Base-by-base conservation (phyloP, 164 flowering plant genomes). In the Vitis rupestris region DNA sequence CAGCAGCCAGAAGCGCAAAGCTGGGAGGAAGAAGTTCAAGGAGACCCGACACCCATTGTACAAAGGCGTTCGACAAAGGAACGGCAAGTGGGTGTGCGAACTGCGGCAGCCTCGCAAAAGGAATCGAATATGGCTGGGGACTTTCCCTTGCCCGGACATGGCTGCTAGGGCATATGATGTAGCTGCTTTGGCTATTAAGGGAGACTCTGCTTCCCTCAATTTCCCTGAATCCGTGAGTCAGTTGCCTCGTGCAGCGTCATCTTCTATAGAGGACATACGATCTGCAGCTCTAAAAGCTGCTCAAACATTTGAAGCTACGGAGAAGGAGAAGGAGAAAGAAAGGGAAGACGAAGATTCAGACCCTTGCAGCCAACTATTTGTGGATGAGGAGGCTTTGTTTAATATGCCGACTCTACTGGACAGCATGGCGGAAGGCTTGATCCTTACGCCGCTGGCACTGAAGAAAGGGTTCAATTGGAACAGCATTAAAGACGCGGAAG, bases 371-470 rank as follows among this genome's bases (percentile, higher is more conserved):
- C 5, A 53, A 13, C 19, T 49, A 55, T 69, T 64, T 59, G 2
- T 67, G 73, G 82, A 80, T 19, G 82, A 80, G 44, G 82, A 80
- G 52, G 87, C 68, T 50, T 50, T 82, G 71, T 84, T 82, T 60
- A 80, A 84, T 56, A 80, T 80, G 85, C 87, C 80, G 1, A 75
- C 68, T 37, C 52, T 82, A 12, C 44, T 82, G 4, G 69, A 64
- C 23, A 70, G 82, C 73, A 71, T 84, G 82, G 87, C 87, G 4
- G 81, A 82, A 71, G 87, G 82, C 50, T 52, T 84, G 81, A 72
- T 84, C 10, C 58, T 84, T 5, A 63, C 83, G 1, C 87, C 85
- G 1, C 85, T 78, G 10, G 75, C 77, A 1, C 53, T 81, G 82
- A 37, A 81, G 30, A 63, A 29, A 29, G 80, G 78, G 30, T 72